Percentiles rank a stretch among this genome's conserved stretches.
These are phyloP conservation scores for Leccinum pellstonianum DNA, from an alignment of 768 basidiomycete genomes.

Conservation along the genomic window DNA sequence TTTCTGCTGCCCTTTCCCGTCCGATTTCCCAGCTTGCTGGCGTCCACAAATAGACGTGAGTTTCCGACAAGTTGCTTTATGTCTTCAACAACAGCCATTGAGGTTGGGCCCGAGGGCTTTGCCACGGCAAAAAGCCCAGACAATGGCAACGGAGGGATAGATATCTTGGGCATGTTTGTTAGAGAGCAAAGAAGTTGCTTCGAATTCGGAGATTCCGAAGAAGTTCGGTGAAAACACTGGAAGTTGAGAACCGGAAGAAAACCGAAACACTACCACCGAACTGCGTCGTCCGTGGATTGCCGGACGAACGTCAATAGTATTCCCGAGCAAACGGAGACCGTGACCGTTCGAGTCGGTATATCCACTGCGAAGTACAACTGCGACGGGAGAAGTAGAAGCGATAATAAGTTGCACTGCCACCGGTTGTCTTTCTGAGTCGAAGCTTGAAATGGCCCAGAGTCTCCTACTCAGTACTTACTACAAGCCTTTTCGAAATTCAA, in stretches of 20 bases:
- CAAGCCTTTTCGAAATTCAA: no score
- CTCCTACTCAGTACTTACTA: no score
- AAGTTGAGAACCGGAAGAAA: neutral
- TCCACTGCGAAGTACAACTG: no score
- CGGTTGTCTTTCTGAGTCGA: neutral
- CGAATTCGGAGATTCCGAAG: neutral
- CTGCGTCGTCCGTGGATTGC: neutral
- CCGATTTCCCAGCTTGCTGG: constrained; percentile 50
- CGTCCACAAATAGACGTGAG: constrained; percentile 76
- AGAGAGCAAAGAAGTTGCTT: neutral
- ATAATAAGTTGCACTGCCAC: neutral
- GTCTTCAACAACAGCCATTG: constrained; percentile 86
- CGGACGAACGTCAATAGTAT: neutral
- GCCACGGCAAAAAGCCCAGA: constrained; percentile 83
- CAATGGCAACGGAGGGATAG: constrained; percentile 54
- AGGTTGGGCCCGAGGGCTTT: constrained; percentile 92
- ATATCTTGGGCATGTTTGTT: constrained; percentile 65
- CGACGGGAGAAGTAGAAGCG: no score
- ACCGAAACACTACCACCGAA: neutral
- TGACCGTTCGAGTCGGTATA: no score
- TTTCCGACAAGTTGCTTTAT: constrained; percentile 76
- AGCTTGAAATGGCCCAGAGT: no score
- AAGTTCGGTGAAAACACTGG: neutral
- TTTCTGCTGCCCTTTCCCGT: constrained; percentile 46
- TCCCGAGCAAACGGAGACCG: neutral